Evolutionary conservation across 768 basidiomycete species (phyloP).

Genomic region (Tylopilus felleus): DNA sequence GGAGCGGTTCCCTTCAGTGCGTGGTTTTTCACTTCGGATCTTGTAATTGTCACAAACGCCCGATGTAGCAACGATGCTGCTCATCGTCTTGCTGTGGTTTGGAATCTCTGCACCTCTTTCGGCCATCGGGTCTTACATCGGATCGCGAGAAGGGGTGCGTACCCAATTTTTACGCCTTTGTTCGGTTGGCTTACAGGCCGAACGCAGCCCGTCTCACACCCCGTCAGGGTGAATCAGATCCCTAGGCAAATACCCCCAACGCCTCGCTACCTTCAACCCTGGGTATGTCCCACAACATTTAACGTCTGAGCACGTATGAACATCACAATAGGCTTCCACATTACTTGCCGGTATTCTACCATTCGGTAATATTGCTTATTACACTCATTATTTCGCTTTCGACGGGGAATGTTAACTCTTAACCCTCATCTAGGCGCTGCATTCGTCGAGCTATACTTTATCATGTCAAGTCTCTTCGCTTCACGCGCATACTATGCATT

Average conservation of each 20-base stretch:
- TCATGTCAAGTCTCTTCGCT: slow-evolving; percentile 88
- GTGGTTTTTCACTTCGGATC: slow-evolving; percentile 9
- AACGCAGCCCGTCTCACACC: slow-evolving; percentile 65
- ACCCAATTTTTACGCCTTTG: background rate
- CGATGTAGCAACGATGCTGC: slow-evolving; percentile 69
- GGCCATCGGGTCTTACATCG: slow-evolving; percentile 81
- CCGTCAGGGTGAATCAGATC: slow-evolving; percentile 87
- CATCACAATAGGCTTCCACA: slow-evolving; percentile 51
- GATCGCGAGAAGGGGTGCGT: slow-evolving; percentile 81
- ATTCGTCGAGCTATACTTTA: slow-evolving; percentile 92
- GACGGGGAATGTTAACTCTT: background rate
- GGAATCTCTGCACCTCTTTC: slow-evolving; percentile 91
- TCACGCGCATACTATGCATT: slow-evolving; percentile 94
- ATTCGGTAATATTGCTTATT: slow-evolving; percentile 57
- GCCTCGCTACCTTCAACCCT: slow-evolving; percentile 79
- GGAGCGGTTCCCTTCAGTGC: slow-evolving; percentile 94
- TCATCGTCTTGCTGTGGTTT: slow-evolving; percentile 87
- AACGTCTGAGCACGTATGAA: slow-evolving; percentile 6
- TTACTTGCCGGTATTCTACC: slow-evolving; percentile 89
- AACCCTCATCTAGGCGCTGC: slow-evolving; percentile 64
- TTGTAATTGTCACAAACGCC: background rate
- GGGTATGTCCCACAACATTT: slow-evolving; percentile 46
- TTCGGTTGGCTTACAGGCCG: slow-evolving; percentile 6
- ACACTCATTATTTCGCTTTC: background rate
- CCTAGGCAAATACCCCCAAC: slow-evolving; percentile 93